Base-by-base conservation (phyloP, 148 eudicot genomes). In the Polygonum aviculare region DNA sequence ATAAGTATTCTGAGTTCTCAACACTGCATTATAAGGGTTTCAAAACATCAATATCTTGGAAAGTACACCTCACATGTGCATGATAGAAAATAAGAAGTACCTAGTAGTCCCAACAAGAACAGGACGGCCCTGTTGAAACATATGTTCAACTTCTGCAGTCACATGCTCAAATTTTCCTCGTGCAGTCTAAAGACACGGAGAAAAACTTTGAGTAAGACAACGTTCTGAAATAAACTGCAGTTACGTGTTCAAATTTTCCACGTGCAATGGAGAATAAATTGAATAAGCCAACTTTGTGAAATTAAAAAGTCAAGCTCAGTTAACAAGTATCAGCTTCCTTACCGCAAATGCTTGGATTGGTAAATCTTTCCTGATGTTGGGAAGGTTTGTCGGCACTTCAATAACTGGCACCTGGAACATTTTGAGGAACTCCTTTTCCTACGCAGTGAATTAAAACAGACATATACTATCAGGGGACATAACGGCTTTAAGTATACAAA, bases 341-440 rank as follows among this genome's bases (percentile, higher is more conserved):
- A 96, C 99, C 21, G 99, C 97, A 88, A 96, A 96, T 84, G 97
- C 93, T 77, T 87, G 91, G 75, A 88, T 93, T 16, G 99, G 97
- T 78, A 96, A 80, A 84, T 96, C 99, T 4, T 84, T 79, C 60
- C 99, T 92, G 77, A 96, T 96, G 80, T 93, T 96, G 62, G 92
- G 90, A 84, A 93, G 90, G 84, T 96, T 91, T 69, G 99, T 93
- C 7, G 99, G 99, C 78, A 96, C 92, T 85, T 88, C 99, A 81
- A 93, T 88, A 77, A 93, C 99, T 55, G 99, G 99, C 84, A 83
- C 73, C 77, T 91, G 91, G 76, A 96, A 96, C 95, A 93, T 91
- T 86, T 93, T 96, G 77, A 96, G 84, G 82, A 96, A 96, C 84
- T 96, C 99, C 80, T 93, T 96, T 84, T 96, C 99, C 99, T 95